A percentile compares a stretch with the other conserved stretches of the same genome.
Conservation (phyloP, 805 yeast genomes). For the Yarrowia bubula region DNA sequence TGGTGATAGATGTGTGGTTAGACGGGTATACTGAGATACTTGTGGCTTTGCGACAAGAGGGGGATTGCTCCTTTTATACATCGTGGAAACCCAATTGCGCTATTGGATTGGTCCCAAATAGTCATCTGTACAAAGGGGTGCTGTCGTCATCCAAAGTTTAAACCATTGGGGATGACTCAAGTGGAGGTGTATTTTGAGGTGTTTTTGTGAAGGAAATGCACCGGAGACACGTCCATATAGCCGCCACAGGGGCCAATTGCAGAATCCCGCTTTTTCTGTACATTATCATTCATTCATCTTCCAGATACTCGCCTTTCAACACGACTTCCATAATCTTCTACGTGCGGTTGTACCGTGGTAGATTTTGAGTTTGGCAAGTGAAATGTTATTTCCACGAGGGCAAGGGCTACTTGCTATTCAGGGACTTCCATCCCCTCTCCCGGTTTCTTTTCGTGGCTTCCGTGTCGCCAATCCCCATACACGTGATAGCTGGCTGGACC, state of each 20-base stretch:
- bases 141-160: constrained; percentile 1
- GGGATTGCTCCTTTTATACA: constrained; percentile 24
- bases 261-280: background rate
- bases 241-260: too few relatives aligned
- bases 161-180: constrained; percentile 1
- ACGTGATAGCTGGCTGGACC: background rate
- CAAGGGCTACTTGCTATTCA: background rate
- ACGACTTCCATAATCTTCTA: constrained; percentile 23
- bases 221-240: too few relatives aligned
- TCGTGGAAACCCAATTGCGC: constrained; percentile 23
- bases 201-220: background rate
- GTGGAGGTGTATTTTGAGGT: background rate
- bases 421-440: background rate
- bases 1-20: constrained; percentile 38
- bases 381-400: constrained; percentile 3
- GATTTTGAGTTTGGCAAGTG: constrained; percentile 13
- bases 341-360: constrained; percentile 16
- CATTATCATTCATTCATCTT: background rate
- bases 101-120: constrained; percentile 17
- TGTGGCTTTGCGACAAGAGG: background rate
- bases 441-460: constrained; percentile 22
- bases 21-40: constrained; percentile 25
- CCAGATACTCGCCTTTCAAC: background rate
- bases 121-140: constrained; percentile 18
- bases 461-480: background rate